Percentiles rank a stretch among this genome's conserved stretches.
phyloP scores from a whole-genome alignment of 139 green algal genomes.

The Picochlorum sp. region DNA sequence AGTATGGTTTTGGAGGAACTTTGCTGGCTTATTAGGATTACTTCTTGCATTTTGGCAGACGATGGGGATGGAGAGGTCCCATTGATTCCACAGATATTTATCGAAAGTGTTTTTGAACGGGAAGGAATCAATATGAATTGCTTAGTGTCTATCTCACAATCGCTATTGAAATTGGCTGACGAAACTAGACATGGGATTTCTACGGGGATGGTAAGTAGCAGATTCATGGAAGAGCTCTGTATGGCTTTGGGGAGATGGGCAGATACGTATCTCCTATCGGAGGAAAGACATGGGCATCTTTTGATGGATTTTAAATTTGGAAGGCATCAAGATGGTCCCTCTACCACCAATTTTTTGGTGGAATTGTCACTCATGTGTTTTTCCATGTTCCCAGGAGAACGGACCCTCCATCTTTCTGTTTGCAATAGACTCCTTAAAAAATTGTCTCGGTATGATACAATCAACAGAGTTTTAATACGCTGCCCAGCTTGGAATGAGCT shows the following conservation, averaged over 20 bases:
- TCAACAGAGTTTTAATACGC: constrained; percentile 26
- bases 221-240: constrained; percentile 61
- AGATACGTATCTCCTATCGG: constrained; percentile 77
- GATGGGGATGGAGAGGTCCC: constrained; percentile 65
- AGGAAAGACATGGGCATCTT: constrained; percentile 23
- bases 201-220: constrained; percentile 37
- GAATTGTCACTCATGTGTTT: constrained; percentile 26
- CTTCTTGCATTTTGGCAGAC: constrained; percentile 65
- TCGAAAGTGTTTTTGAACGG: constrained; percentile 16
- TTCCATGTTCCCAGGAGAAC: constrained; percentile 15
- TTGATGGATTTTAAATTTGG: neutral
- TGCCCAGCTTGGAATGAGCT: constrained; percentile 40
- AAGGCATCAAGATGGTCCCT: neutral
- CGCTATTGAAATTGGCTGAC: constrained; percentile 17
- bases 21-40: constrained; percentile 57
- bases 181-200: constrained; percentile 12
- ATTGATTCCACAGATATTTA: constrained; percentile 47
- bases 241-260: constrained; percentile 58
- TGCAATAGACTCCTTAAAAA: constrained; percentile 37
- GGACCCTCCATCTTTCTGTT: constrained; percentile 20
- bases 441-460: constrained; percentile 31
- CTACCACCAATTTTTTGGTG: constrained; percentile 27
- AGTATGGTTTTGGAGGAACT: constrained; percentile 62
- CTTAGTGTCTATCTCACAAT: neutral
- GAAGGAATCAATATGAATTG: neutral